Evolutionary conservation across 2,329 filamentous ascomycete species (phyloP), one percentile per base, ranked within the genome.

Genomic region (Paecilomyces niveus): DNA sequence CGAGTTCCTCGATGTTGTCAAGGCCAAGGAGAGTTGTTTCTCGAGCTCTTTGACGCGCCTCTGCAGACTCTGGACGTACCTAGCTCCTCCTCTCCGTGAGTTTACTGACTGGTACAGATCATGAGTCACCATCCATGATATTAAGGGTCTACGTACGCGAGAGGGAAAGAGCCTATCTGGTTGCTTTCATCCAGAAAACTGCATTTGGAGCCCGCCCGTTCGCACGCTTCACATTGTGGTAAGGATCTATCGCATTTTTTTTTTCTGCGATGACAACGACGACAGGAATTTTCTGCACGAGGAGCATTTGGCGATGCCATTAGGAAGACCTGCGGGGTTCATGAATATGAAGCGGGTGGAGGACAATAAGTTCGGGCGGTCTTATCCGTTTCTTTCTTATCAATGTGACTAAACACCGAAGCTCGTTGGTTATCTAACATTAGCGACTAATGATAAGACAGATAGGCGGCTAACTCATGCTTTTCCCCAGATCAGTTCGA

Each of bases 201-300:
- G 64, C 76, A 78, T 4, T 64, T 57, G 2, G 77, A 68, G 18
- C 68, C 66, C 3, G 75, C 75, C 24, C 64, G 62, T 13, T 63
- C 63, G 61, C 76, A 79, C 50, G 75, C 76, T 7, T 70, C 66
- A 59, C 76, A 79, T 33, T 68, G 63, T 1, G 76, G 76, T 21
- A 79, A 59, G 1, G 57, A 59, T 10, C 73, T 67, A 63, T 78
- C 76, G 58, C 76, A 79, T 53, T 72, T 69, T 67, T 79, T 79
- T 63, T 78, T 79, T 22, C 76, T 64, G 52, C 70, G 70, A 61
- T 78, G 73, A 57, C 76, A 78, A 11, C 76, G 26, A 66, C 75
- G 52, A 72, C 75, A 77, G 7, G 74, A 76, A 49, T 57, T 65
- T 35, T 64, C 59, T 13, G 66, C 65, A 24, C 64, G 58, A n/a